Evolutionary conservation across 345 rosid species (phyloP), one percentile per base, ranked within the genome.

Genomic region (Kernera saxatilis): DNA sequence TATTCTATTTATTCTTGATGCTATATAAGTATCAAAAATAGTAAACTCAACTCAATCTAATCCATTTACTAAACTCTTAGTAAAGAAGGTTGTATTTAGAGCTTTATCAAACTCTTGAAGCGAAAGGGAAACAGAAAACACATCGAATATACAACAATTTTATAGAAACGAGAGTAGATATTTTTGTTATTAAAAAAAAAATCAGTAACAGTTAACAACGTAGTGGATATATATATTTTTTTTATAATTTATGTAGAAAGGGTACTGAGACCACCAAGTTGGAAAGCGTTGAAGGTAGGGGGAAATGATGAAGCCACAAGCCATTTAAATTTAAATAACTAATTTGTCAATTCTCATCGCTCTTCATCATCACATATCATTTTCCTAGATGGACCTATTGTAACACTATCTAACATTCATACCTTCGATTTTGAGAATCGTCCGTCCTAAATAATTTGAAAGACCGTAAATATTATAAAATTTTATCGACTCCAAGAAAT

Each of bases 381-480:
- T 74, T 67, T 67, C 78, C 17, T 74, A 74, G 7, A 74, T 74
- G 78, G 73, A 67, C 78, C 78, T 58, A 25, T 67, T 36, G n/a
- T 25, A 39, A 57, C 78, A 74, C 73, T 67, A 39, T 57, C 68
- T 66, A 46, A 39, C 56, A 52, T 74, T 74, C 53, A 23, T 21
- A 57, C 72, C 19, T 57, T 72, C 29, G 36, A 54, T 26, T 45
- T 62, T 4, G 46, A 33, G 37, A 54, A 35, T 35, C 26, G 8
- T 55, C 29, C 44, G 7, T 36, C 15, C 32, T n/a, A 8, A 26
- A 48, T 26, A 14, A 13, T 41, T 50, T 19, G 1, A 71, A 58
- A 57, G 21, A 35, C 29, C 8, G 21, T 46, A 63, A n/a, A 23
- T 23, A 40, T 27, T 5, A 15, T 61, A 6, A 55, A n/a, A 21